phyloP scores from a whole-genome alignment of 1,284 basidiomycete species.

The Ceratobasidium sp. region DNA sequence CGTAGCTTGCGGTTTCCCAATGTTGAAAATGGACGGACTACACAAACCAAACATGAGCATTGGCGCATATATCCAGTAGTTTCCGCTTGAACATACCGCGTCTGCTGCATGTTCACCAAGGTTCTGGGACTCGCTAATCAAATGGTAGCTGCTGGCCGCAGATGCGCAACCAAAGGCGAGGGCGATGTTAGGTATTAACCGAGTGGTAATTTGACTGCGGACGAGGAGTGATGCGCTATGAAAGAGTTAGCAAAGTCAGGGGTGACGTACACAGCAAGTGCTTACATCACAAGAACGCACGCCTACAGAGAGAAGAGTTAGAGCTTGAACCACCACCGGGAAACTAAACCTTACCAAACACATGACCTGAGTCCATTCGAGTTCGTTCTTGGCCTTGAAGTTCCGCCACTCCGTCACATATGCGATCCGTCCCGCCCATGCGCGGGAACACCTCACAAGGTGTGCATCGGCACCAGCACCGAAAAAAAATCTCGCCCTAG shows the following conservation, averaged over 20 bases:
- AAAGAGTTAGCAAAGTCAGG: neutral
- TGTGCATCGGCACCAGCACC: neutral
- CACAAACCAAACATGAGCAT: neutral
- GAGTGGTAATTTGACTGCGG: neutral
- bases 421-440: slow-evolving; percentile 23
- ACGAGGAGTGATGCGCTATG: slow-evolving; percentile 18
- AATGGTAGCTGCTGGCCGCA: neutral
- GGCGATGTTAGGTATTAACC: neutral
- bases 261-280: too few relatives aligned
- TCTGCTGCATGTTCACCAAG: too few relatives aligned
- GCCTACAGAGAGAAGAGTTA: neutral
- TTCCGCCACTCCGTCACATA: slow-evolving; percentile 25
- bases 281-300: slow-evolving; percentile 21
- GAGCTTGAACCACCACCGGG: neutral
- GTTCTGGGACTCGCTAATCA: slow-evolving; percentile 7
- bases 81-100: neutral
- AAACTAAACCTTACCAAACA: neutral
- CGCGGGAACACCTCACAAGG: slow-evolving; percentile 3
- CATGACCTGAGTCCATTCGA: slow-evolving; percentile 16
- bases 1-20: neutral
- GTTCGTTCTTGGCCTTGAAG: slow-evolving; percentile 33
- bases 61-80: neutral
- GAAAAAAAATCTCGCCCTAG: neutral
- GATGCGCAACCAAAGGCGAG: slow-evolving; percentile 5
- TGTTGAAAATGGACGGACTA: slow-evolving; percentile 27